Conservation (phyloP, 2,329 filamentous ascomycete genomes). For the Ophiostoma piceae region DNA sequence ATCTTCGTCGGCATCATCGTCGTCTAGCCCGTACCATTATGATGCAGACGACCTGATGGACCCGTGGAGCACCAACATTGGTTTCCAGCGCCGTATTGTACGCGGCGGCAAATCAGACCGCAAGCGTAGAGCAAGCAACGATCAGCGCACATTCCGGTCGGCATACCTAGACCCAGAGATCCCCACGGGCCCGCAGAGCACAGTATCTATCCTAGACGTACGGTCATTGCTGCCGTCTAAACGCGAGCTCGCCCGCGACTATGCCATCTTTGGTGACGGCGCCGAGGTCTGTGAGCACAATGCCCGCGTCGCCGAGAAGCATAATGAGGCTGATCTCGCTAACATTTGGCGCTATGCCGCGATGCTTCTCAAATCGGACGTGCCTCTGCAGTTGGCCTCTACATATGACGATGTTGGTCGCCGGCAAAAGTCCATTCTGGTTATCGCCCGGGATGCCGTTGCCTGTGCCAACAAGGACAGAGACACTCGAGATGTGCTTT, state of each 20-base stretch:
- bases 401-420: conserved; percentile 31
- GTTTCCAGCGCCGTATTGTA: conserved; percentile 56
- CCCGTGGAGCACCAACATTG: conserved; percentile 26
- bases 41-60: conserved; percentile 20
- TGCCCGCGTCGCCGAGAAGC: conserved; percentile 65
- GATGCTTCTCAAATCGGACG: conserved; percentile 69
- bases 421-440: conserved; percentile 56
- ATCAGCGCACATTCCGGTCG: conserved; percentile 19
- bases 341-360: conserved; percentile 79
- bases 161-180: conserved; percentile 24
- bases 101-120: conserved; percentile 28
- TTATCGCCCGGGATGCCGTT: conserved; percentile 62
- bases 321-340: conserved; percentile 65
- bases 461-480: conserved; percentile 31
- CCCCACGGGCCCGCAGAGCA: conserved; percentile 52
- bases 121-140: conserved; percentile 32
- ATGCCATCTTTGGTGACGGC: conserved; percentile 77
- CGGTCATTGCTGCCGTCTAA: conserved; percentile 71
- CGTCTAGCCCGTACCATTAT: conserved; percentile 8
- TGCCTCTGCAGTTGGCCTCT: conserved; percentile 62
- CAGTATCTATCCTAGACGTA: conserved; percentile 68
- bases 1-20: conserved; percentile 5
- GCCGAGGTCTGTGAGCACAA: conserved; percentile 82
- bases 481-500: conserved; percentile 34
- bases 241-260: conserved; percentile 67